These are phyloP conservation scores for Penicillium ochrochloron DNA, from an alignment of 495 filamentous ascomycete species.

Conservation along the genomic window DNA sequence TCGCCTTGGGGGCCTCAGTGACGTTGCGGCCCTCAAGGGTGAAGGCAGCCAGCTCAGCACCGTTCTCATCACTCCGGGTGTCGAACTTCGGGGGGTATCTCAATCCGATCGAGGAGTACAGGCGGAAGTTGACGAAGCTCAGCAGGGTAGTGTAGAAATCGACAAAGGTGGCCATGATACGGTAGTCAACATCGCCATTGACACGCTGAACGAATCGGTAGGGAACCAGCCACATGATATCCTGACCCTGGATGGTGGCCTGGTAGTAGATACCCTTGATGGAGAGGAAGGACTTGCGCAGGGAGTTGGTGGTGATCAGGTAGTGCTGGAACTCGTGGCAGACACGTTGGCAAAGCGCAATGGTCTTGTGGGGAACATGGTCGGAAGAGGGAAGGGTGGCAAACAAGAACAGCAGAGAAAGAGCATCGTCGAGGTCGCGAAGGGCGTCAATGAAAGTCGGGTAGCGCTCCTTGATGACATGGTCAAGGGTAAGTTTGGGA, in stretches of 20 bases:
- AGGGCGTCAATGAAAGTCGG: constrained; percentile 95
- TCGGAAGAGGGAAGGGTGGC: constrained; percentile 90
- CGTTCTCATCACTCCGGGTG: constrained; percentile 79
- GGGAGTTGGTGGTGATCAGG: constrained; percentile 83
- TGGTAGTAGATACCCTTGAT: constrained; percentile 99
- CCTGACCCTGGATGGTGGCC: constrained; percentile 96
- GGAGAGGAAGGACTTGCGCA: constrained; percentile 94
- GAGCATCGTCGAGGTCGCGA: constrained; percentile 92
- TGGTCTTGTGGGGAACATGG: constrained; percentile 88
- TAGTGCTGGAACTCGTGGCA: constrained; percentile 97
- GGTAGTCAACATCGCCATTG: constrained; percentile 91
- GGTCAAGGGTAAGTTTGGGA: constrained; percentile 86
- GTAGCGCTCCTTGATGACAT: constrained; percentile 97
- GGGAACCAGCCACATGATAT: constrained; percentile 94
- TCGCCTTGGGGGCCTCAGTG: constrained; percentile 55
- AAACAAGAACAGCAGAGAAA: constrained; percentile 96
- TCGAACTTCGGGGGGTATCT: constrained; percentile 97
- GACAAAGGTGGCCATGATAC: constrained; percentile 98
- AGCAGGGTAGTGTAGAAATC: constrained; percentile 97
- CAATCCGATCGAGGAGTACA: constrained; percentile 88
- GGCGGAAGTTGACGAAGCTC: constrained; percentile 91
- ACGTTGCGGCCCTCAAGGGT: constrained; percentile 75
- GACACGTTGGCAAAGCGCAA: constrained; percentile 87
- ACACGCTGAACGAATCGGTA: constrained; percentile 95
- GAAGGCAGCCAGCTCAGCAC: constrained; percentile 91